Base-by-base conservation (phyloP, 192 early-diverging fungal species). In the Entrophospora sp. region DNA sequence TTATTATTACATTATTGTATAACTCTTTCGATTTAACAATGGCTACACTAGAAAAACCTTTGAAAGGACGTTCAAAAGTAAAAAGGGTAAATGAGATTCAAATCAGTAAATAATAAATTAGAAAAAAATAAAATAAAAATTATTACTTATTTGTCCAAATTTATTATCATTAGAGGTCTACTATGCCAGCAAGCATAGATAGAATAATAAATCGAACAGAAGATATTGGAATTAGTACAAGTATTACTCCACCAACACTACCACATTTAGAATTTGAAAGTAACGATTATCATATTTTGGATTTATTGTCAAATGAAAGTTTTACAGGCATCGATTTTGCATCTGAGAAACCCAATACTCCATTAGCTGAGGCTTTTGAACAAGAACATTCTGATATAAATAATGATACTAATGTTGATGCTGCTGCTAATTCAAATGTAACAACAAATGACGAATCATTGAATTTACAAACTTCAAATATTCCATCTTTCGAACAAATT, bases 221-320 rank as follows among this genome's bases (percentile, higher is more conserved):
- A 32, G 61, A 63, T 2, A n/a, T 9, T 20, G 59, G 43, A 18
- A 55, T 18, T 5, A 20, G 25, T 14, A 55, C 28, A 8, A 5
- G 31, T 32, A 25, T 22, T 13, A 8, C 12, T 6, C n/a, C 24
- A 5, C 36, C 36, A 9, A 53, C 12, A 27, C 37, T 53, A 42
- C 36, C 32, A 20, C 36, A 16, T 31, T 20, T 32, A 25, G 1
- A 20, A 53, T 16, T 42, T 28, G 25, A 27, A 1, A n/a, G 9
- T 5, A 35, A 9, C 35, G 31, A 63, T 46, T 42, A 44, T 52
- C 64, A 65, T 18, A 65, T 65, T 38, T 24, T 65, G 24, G 64
- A 65, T 43, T 42, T 65, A 32, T 20, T 65, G 24, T 53, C 53
- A 43, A 65, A 53, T 20, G 63, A 52, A 64, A 52, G 49, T 35